Evolutionary conservation across 2,329 filamentous ascomycete species (phyloP).

Genomic region (Colletotrichum sp.): DNA sequence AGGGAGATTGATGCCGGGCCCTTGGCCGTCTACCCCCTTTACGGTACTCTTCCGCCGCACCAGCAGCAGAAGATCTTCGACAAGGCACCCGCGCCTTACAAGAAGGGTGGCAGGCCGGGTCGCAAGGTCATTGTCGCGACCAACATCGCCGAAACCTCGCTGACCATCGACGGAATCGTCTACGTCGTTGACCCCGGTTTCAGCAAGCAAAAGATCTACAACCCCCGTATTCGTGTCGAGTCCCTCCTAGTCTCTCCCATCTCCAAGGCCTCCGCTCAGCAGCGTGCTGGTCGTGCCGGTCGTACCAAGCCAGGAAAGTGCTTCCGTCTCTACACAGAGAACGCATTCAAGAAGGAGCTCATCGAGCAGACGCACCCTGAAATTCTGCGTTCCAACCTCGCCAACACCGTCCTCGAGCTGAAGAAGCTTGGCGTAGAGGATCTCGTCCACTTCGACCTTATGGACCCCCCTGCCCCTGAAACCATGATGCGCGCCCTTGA

Average conservation of each 20-base stretch:
- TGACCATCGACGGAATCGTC: conserved; percentile 98
- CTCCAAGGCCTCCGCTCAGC: conserved; percentile 95
- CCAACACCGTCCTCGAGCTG: conserved; percentile 92
- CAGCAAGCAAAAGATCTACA: conserved; percentile 99
- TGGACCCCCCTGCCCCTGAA: conserved; percentile 97
- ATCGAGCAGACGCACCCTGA: conserved; percentile 98
- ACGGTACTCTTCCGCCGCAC: conserved; percentile 88
- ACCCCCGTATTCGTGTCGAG: conserved; percentile 94
- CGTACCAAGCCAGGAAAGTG: conserved; percentile 98
- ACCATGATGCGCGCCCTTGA: conserved; percentile 98
- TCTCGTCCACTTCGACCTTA: conserved; percentile 96
- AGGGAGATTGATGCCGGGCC: conserved; percentile 92
- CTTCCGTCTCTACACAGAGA: conserved; percentile 95
- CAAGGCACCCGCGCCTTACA: conserved; percentile 76
- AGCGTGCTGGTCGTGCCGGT: conserved; percentile 97
- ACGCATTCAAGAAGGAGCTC: conserved; percentile 95
- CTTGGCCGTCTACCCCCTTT: conserved; percentile 88
- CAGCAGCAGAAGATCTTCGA: conserved; percentile 98
- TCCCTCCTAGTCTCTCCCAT: conserved; percentile 97
- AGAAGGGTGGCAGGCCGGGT: conserved; percentile 81
- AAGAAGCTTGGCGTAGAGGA: conserved; percentile 98
- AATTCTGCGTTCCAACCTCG: conserved; percentile 90
- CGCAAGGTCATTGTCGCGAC: conserved; percentile 94
- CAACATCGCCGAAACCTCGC: conserved; percentile 96
- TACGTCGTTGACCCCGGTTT: conserved; percentile 99